Base-by-base conservation (phyloP, 345 rosid species). In the Aethionema arabicum region DNA sequence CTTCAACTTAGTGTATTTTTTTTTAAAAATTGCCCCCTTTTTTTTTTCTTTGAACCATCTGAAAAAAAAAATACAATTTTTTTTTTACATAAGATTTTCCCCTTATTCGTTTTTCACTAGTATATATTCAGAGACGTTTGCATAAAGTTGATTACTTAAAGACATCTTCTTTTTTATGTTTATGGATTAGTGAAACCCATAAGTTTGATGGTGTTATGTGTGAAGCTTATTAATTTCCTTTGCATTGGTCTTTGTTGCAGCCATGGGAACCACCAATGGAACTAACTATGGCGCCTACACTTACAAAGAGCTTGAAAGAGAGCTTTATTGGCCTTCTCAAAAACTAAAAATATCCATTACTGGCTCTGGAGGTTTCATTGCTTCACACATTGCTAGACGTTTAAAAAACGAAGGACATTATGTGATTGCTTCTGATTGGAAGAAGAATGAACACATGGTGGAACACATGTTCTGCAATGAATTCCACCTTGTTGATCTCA, bases 361-460 rank as follows among this genome's bases (percentile, higher is more conserved):
- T 0, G 95, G 99, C 0, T 90, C 97, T 6, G 99, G 97, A 27
- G 99, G 99, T 21, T 93, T 93, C 74, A 93, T 93, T 10, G 99
- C 96, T 13, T 90, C 99, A 41, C 99, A 90, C 83, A 90, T 93
- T 62, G 97, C 99, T 68, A 86, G 99, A 31, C 97, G 99, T 64
- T 60, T 93, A 82, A 93, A 85, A 81, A 78, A 77, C 5, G 99
- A 93, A 76, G 99, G 99, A 0, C 99, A 90, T 73, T 93, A 84
- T 76, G 81, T 93, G 40, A 87, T 90, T 52, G 99, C 99, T 60
- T 90, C 99, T 5, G 99, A 93, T 70, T 93, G 99, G 99, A 93
- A 93, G 85, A 93, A 90, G 92, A 93, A 93, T 14, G 99, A 93
- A 68, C 99, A 93, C 84, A 93, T 90, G 99, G 76, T 88, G 0